phyloP scores from a whole-genome alignment of 73 alveolate genomes.

The Blepharisma stoltei region DNA sequence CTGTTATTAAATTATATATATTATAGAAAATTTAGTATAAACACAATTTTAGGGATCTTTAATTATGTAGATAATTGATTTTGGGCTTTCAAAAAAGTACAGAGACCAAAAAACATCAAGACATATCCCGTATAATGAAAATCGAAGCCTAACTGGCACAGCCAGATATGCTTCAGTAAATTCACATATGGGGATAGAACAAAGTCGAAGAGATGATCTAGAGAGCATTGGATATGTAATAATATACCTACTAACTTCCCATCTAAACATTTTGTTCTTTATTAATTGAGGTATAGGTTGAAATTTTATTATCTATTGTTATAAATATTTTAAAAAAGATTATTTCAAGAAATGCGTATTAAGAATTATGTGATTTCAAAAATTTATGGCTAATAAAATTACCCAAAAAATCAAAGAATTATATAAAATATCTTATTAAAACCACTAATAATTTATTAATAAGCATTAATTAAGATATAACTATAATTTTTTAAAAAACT shows the following conservation, averaged over 20 bases:
- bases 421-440: too few relatives aligned
- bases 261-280: too few relatives aligned
- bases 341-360: too few relatives aligned
- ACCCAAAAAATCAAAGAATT: too few relatives aligned
- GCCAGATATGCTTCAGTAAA: constrained; percentile 72
- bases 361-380: too few relatives aligned
- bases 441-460: too few relatives aligned
- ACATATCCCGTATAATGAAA: constrained; percentile 81
- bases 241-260: constrained; percentile 38
- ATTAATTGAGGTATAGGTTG: too few relatives aligned
- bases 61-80: constrained; percentile 85
- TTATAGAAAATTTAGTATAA: constrained; percentile 44
- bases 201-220: constrained; percentile 77
- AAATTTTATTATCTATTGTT: too few relatives aligned
- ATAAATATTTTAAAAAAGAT: too few relatives aligned
- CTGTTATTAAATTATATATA: constrained; percentile 40
- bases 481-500: too few relatives aligned
- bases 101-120: constrained; percentile 76
- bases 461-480: too few relatives aligned
- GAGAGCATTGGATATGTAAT: constrained; percentile 65
- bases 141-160: constrained; percentile 86
- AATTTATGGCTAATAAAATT: too few relatives aligned
- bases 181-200: constrained; percentile 73
- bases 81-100: constrained; percentile 87
- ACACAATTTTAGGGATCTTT: constrained; percentile 47